Evolutionary conservation across 305 asterid genomes (phyloP).

Genomic region (Caryopteris hybrid): DNA sequence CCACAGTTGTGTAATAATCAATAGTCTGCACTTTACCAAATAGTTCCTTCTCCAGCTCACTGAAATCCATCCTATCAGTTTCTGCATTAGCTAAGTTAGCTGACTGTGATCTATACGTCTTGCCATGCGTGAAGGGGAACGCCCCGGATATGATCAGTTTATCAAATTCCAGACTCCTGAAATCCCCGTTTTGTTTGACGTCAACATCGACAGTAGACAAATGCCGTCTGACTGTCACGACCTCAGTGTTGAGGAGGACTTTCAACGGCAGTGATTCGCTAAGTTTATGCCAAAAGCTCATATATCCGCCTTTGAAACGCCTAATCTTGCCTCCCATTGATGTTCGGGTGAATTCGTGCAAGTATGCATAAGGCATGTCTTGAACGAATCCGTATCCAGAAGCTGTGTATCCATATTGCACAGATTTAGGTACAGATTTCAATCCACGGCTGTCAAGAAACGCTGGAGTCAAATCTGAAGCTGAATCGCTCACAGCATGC

Average conservation of each 20-base stretch:
- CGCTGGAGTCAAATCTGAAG: constrained; percentile 52
- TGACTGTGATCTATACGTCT: constrained; percentile 51
- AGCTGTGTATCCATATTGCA: constrained; percentile 74
- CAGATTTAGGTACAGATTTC: constrained; percentile 61
- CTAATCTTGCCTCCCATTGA: constrained; percentile 83
- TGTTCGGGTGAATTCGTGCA: constrained; percentile 74
- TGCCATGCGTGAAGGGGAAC: constrained; percentile 56
- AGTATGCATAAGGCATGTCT: constrained; percentile 78
- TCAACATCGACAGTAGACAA: constrained; percentile 25
- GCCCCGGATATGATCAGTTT: constrained; percentile 67
- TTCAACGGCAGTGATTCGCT: constrained; percentile 44
- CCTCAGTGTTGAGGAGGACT: constrained; percentile 61
- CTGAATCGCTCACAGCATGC: constrained; percentile 55
- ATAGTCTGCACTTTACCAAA: constrained; percentile 61
- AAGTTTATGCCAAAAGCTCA: constrained; percentile 60
- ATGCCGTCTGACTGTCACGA: constrained; percentile 43
- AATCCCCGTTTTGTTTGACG: constrained; percentile 30
- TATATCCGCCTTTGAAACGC: constrained; percentile 74
- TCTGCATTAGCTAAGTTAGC: constrained; percentile 32
- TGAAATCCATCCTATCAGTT: constrained; percentile 44
- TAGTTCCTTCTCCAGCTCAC: constrained; percentile 55
- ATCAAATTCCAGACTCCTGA: constrained; percentile 41
- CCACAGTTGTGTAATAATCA: constrained; percentile 77
- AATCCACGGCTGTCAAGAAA: constrained; percentile 58
- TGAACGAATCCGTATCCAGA: constrained; percentile 81